phyloP scores from a whole-genome alignment of 2,329 filamentous ascomycete species.

The Pochonia chlamydosporia region DNA sequence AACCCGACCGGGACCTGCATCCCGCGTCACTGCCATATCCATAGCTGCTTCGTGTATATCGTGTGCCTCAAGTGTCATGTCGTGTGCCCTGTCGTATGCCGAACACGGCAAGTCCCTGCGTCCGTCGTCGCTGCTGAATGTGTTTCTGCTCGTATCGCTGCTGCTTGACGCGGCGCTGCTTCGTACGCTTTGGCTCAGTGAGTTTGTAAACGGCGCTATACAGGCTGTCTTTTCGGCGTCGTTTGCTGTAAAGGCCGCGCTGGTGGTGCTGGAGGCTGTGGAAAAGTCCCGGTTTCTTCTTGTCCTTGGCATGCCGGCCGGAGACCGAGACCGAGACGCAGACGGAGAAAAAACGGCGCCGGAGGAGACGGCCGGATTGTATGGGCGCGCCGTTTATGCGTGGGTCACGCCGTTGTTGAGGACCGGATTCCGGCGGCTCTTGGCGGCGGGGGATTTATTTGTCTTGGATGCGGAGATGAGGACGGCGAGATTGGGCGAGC shows the following conservation, averaged over 20 bases:
- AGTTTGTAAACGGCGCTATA: slow-evolving; percentile 9
- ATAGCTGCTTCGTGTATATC: slow-evolving; percentile 24
- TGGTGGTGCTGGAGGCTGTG: slow-evolving; percentile 31
- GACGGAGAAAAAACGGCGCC: background rate
- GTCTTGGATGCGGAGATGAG: slow-evolving; percentile 27
- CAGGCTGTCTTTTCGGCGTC: slow-evolving; percentile 23
- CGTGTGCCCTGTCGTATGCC: slow-evolving; percentile 23
- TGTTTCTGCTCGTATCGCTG: slow-evolving; percentile 27
- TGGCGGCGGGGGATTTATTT: slow-evolving; percentile 29
- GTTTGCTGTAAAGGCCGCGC: slow-evolving; percentile 27
- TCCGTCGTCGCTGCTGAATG: slow-evolving; percentile 26
- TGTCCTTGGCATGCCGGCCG: background rate
- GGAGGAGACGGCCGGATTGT: slow-evolving; percentile 28
- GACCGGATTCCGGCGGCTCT: slow-evolving; percentile 27
- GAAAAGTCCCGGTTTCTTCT: slow-evolving; percentile 23
- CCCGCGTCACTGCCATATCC: slow-evolving; percentile 16
- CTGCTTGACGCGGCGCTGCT: slow-evolving; percentile 25
- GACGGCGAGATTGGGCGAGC: slow-evolving; percentile 20
- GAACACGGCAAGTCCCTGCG: slow-evolving; percentile 14
- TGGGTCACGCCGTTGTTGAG: slow-evolving; percentile 32
- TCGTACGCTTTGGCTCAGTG: slow-evolving; percentile 28
- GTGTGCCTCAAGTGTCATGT: slow-evolving; percentile 24
- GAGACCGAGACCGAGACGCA: too few relatives aligned
- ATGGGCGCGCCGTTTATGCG: slow-evolving; percentile 30
- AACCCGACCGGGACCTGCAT: slow-evolving; percentile 12